Percentiles rank a stretch among this genome's conserved stretches.
Evolutionary conservation across 805 yeast genomes (phyloP).

Genomic region (Cyberlindnera lachancei): DNA sequence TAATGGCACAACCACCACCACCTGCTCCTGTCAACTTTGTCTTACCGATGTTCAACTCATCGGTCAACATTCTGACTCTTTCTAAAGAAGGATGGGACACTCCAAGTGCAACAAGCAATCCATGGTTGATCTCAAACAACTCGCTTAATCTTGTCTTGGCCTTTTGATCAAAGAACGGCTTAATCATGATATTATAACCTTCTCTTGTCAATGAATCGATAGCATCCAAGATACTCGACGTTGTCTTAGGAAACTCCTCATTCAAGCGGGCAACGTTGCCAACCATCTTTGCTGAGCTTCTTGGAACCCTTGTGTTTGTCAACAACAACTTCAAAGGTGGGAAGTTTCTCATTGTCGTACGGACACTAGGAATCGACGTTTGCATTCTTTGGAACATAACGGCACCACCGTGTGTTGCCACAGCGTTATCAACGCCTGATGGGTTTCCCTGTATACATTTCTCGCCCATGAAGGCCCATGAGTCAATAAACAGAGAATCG

Average conservation of each 20-base stretch:
- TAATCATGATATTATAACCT: constrained; percentile 59
- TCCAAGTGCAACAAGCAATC: constrained; percentile 74
- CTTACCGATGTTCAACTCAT: constrained; percentile 60
- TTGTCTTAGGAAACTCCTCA: constrained; percentile 44
- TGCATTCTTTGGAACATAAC: constrained; percentile 69
- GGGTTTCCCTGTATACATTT: constrained; percentile 95
- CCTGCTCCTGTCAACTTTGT: constrained; percentile 98
- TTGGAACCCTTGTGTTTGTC: constrained; percentile 81
- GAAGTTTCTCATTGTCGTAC: constrained; percentile 62
- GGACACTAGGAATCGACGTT: constrained; percentile 49
- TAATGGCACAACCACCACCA: constrained; percentile 98
- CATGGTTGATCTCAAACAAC: constrained; percentile 78
- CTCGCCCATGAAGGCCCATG: constrained; percentile 91
- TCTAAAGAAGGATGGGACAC: constrained; percentile 94
- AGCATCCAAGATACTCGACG: constrained; percentile 57
- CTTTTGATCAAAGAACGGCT: constrained; percentile 38
- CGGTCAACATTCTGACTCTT: constrained; percentile 58
- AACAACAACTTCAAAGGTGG: constrained; percentile 69
- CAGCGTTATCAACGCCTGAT: constrained; percentile 94
- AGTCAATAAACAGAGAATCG: constrained; percentile 59
- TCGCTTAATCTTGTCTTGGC: constrained; percentile 41
- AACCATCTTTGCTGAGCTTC: constrained; percentile 81
- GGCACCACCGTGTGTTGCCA: constrained; percentile 94
- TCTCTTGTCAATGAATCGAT: constrained; percentile 68
- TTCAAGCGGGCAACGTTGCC: constrained; percentile 59